Percentiles rank a stretch among this genome's conserved stretches.
Conservation (phyloP, 768 basidiomycete genomes). For the Tulasnella sp. region DNA sequence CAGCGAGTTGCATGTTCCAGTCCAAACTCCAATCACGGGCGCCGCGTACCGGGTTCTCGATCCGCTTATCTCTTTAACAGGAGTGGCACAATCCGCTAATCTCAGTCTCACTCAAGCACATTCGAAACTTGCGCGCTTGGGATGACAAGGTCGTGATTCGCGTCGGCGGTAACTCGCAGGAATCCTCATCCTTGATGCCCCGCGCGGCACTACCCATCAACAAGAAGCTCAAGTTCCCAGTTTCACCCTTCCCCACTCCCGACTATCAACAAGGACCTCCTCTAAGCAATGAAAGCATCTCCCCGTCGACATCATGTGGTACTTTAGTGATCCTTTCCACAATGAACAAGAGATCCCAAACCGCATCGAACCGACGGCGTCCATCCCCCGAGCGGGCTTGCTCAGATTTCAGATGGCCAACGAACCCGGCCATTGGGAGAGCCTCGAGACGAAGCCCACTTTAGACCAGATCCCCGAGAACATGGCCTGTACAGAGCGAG, state of each 20-base stretch:
- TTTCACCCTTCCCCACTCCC: constrained; percentile 44
- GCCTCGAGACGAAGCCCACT: constrained; percentile 32
- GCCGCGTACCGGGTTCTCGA: constrained; percentile 38
- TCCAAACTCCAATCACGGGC: neutral
- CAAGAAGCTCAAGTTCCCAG: constrained; percentile 37
- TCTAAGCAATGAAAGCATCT: constrained; percentile 40
- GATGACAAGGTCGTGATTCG: constrained; percentile 59
- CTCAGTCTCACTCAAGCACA: constrained; percentile 68
- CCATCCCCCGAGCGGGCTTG: constrained; percentile 30
- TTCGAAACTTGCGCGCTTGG: constrained; percentile 62
- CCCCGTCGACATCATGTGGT: constrained; percentile 37
- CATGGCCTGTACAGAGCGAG: constrained; percentile 31
- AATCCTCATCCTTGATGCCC: constrained; percentile 49
- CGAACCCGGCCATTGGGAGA: constrained; percentile 60
- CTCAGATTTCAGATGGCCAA: constrained; percentile 46
- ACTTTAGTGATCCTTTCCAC: constrained; percentile 38
- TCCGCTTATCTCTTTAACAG: constrained; percentile 30
- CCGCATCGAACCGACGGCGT: neutral
- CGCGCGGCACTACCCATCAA: constrained; percentile 39
- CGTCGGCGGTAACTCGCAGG: constrained; percentile 78
- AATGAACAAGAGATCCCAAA: neutral
- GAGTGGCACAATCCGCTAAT: constrained; percentile 47
- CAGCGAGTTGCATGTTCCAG: constrained; percentile 44
- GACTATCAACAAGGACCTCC: constrained; percentile 40
- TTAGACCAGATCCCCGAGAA: constrained; percentile 34